Percentiles rank a stretch among this genome's conserved stretches.
Conservation (phyloP, 345 rosid genomes). For the Pistacia atlantica region DNA sequence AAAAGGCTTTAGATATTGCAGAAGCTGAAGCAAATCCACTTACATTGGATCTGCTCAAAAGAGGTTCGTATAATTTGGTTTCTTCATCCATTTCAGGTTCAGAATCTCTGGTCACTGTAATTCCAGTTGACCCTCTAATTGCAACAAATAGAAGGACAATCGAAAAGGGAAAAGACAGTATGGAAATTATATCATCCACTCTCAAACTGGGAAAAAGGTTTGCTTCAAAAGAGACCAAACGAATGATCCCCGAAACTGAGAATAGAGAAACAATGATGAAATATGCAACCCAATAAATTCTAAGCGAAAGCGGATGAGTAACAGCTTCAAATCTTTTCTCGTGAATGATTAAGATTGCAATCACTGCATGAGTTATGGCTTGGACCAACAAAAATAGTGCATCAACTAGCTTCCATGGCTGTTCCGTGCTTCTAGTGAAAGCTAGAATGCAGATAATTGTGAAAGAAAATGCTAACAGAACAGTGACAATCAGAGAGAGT, state of each 20-base stretch:
- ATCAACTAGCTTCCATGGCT: constrained; percentile 46
- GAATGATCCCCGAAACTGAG: constrained; percentile 58
- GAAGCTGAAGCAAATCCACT: constrained; percentile 79
- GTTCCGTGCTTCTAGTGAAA: constrained; percentile 36
- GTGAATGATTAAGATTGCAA: constrained; percentile 65
- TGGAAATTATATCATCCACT: constrained; percentile 60
- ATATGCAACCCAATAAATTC: constrained; percentile 60
- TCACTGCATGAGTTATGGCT: constrained; percentile 65
- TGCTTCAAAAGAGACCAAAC: constrained; percentile 34
- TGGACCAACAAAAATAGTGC: constrained; percentile 70
- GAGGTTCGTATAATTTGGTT: constrained; percentile 36
- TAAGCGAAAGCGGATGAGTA: constrained; percentile 61
- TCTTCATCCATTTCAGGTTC: constrained; percentile 34
- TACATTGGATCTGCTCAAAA: constrained; percentile 45
- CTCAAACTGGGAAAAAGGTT: constrained; percentile 32
- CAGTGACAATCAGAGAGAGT: constrained; percentile 45
- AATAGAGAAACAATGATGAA: constrained; percentile 51
- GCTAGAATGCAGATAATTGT: constrained; percentile 46
- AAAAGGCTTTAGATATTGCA: constrained; percentile 58
- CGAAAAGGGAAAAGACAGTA: constrained; percentile 57
- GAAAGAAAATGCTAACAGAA: constrained; percentile 53
- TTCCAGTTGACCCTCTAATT: constrained; percentile 74
- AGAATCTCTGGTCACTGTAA: constrained; percentile 31
- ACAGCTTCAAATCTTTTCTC: constrained; percentile 67
- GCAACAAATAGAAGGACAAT: constrained; percentile 51